These are phyloP conservation scores for Collariella sp. DNA, from an alignment of 495 filamentous ascomycete genomes.

Conservation along the genomic window DNA sequence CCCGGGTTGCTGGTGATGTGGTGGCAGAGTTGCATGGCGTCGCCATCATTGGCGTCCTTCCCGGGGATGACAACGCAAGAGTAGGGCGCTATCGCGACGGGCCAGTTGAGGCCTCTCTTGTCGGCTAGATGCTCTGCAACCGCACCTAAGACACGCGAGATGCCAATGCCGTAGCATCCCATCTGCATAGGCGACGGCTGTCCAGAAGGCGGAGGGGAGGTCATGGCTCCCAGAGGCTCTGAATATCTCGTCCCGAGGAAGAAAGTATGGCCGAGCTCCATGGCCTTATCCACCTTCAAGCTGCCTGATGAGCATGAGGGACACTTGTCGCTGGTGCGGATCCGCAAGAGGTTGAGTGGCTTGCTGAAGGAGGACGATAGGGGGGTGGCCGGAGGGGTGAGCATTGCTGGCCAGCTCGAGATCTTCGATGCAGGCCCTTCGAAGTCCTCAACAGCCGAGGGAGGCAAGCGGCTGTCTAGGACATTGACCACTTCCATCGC, in stretches of 20 bases:
- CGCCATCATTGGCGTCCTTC: slow-evolving; percentile 42
- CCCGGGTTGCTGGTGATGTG: slow-evolving; percentile 2
- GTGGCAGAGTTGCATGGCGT: slow-evolving; percentile 50
- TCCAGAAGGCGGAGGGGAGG: slow-evolving; percentile 33
- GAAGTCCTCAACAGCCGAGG: slow-evolving; percentile 3
- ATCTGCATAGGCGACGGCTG: slow-evolving; percentile 59
- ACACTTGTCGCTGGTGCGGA: slow-evolving; percentile 62
- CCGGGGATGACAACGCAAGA: slow-evolving; percentile 62
- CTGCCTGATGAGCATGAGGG: slow-evolving; percentile 55
- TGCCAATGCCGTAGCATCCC: slow-evolving; percentile 94
- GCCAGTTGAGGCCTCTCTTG: slow-evolving; percentile 78
- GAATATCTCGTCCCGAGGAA: slow-evolving; percentile 86
- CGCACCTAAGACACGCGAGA: slow-evolving; percentile 84
- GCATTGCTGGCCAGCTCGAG: slow-evolving; percentile 19
- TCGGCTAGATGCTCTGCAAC: slow-evolving; percentile 68
- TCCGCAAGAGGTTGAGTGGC: slow-evolving; percentile 52
- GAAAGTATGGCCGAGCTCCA: slow-evolving; percentile 94
- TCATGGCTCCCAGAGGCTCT: slow-evolving; percentile 55
- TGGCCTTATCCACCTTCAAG: slow-evolving; percentile 59
- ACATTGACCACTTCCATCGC: slow-evolving; percentile 41
- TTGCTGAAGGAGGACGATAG: slow-evolving; percentile 8
- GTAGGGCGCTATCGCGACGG: slow-evolving; percentile 74
- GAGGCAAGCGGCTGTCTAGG: slow-evolving; percentile 35
- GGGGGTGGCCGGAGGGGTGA: not conserved
- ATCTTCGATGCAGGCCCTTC: not conserved